These are phyloP conservation scores for Metarhizium brunneum DNA, from an alignment of 2,329 filamentous ascomycete species.

Conservation along the genomic window DNA sequence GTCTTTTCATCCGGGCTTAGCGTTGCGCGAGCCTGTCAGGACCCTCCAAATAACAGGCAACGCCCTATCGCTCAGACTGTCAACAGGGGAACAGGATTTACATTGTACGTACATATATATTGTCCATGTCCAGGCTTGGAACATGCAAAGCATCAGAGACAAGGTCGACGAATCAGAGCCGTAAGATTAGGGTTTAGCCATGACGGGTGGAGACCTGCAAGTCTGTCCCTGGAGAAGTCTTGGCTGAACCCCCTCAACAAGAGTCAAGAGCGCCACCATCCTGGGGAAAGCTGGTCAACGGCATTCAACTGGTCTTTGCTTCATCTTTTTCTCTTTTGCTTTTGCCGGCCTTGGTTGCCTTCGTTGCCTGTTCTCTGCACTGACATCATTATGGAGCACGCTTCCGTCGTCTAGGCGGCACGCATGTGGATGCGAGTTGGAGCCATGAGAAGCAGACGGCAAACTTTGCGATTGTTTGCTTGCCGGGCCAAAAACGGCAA, in stretches of 20 bases:
- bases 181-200: neutral
- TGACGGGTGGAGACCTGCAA: neutral
- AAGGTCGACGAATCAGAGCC: neutral
- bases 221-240: neutral
- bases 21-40: too few relatives aligned
- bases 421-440: neutral
- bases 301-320: neutral
- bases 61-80: neutral
- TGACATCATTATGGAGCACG: neutral
- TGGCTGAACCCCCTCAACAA: neutral
- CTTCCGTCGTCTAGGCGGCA: neutral
- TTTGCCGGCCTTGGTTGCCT: neutral
- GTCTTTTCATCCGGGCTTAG: too few relatives aligned
- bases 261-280: neutral
- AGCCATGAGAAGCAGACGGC: neutral
- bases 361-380: neutral
- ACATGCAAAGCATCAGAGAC: neutral
- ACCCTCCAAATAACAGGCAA: neutral
- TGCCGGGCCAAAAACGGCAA: neutral
- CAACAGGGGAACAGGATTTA: neutral
- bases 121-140: neutral
- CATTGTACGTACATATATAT: too few relatives aligned
- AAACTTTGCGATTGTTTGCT: neutral
- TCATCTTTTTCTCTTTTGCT: neutral
- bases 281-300: neutral